Evolutionary conservation across 306 rosid species (phyloP).

Genomic region (Neltuma alba): DNA sequence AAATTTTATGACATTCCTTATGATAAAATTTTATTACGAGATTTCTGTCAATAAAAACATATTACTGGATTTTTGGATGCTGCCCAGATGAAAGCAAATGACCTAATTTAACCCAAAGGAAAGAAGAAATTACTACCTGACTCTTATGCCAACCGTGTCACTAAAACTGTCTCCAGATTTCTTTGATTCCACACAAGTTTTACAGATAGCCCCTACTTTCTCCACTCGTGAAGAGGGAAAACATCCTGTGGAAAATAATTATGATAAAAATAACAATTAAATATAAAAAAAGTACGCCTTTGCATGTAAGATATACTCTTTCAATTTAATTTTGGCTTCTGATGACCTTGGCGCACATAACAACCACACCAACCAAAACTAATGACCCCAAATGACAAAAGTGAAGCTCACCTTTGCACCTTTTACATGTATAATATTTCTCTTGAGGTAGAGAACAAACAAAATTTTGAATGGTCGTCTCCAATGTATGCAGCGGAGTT

Average conservation of each 20-base stretch:
- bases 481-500: slow-evolving; percentile 68
- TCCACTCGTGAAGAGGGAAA: slow-evolving; percentile 62
- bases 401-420: slow-evolving; percentile 73
- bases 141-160: slow-evolving; percentile 44
- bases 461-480: slow-evolving; percentile 70
- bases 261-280: background rate
- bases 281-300: slow-evolving; percentile 16
- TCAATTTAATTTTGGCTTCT: background rate
- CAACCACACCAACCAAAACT: slow-evolving; percentile 3
- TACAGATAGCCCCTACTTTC: slow-evolving; percentile 68
- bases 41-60: background rate
- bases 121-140: slow-evolving; percentile 53
- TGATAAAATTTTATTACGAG: background rate
- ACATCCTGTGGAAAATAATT: slow-evolving; percentile 53
- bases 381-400: slow-evolving; percentile 19
- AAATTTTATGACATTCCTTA: background rate
- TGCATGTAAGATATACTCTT: background rate
- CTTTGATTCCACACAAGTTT: slow-evolving; percentile 65
- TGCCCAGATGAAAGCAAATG: slow-evolving; percentile 1
- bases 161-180: slow-evolving; percentile 46
- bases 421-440: slow-evolving; percentile 70
- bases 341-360: slow-evolving; percentile 4
- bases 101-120: background rate
- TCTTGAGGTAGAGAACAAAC: slow-evolving; percentile 66
- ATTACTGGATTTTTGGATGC: background rate